Evolutionary conservation across 192 early-diverging fungal genomes (phyloP).

Genomic region (Backusella australiensis): DNA sequence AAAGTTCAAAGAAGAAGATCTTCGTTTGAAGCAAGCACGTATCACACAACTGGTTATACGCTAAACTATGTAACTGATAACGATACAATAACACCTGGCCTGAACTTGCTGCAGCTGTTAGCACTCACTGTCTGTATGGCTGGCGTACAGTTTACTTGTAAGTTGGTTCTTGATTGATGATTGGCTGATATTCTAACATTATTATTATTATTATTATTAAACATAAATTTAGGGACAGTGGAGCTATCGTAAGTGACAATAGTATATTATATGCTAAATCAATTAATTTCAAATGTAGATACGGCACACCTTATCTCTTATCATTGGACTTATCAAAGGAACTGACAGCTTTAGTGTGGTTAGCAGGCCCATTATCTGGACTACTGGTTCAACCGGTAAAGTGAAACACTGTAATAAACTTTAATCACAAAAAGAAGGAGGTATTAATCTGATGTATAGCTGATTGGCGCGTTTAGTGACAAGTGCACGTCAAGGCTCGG

Average conservation of each 20-base stretch:
- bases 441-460: slow-evolving; percentile 2
- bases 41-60: neutral
- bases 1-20: slow-evolving; percentile 10
- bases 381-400: slow-evolving; percentile 25
- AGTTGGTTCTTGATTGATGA: slow-evolving; percentile 20
- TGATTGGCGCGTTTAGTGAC: slow-evolving; percentile 87
- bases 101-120: slow-evolving; percentile 28
- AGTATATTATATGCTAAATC: neutral
- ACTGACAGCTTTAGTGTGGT: slow-evolving; percentile 74
- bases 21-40: slow-evolving; percentile 26
- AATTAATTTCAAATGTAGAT: slow-evolving; percentile 34
- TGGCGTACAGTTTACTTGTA: slow-evolving; percentile 72
- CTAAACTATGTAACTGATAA: neutral
- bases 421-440: neutral
- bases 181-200: neutral
- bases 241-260: slow-evolving; percentile 50
- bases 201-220: neutral
- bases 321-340: slow-evolving; percentile 61
- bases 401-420: neutral
- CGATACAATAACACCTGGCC: slow-evolving; percentile 10
- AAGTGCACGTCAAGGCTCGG: slow-evolving; percentile 67
- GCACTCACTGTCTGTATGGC: slow-evolving; percentile 56
- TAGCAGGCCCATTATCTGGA: slow-evolving; percentile 72
- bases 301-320: slow-evolving; percentile 74
- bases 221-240: slow-evolving; percentile 59